A percentile compares a stretch with the other conserved stretches of the same genome.
Conservation (phyloP, 352 stramenopile genomes). For the Phytophthora ramorum region DNA sequence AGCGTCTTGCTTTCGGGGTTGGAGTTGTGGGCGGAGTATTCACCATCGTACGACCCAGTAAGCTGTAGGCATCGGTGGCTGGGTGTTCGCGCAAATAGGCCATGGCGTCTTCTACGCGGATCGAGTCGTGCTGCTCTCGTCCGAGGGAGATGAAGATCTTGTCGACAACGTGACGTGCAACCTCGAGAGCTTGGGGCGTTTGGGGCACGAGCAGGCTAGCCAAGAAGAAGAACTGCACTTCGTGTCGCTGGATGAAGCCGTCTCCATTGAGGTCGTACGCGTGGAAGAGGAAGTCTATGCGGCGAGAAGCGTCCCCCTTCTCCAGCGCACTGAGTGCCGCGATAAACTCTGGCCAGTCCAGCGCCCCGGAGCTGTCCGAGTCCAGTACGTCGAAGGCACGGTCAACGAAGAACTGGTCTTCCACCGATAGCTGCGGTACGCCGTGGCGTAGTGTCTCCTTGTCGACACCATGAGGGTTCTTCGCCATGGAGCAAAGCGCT, state of each 20-base stretch:
- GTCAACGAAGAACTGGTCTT: conserved; percentile 82
- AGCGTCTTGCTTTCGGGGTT: conserved; percentile 1
- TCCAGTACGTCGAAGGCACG: conserved; percentile 75
- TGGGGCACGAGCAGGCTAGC: conserved; percentile 55
- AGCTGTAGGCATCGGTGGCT: conserved; percentile 57
- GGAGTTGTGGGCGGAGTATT: conserved; percentile 30
- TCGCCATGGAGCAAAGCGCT: conserved; percentile 67
- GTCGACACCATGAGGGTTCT: conserved; percentile 55
- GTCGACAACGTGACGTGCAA: conserved; percentile 64
- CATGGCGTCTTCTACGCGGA: conserved; percentile 57
- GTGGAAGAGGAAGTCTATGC: conserved; percentile 74
- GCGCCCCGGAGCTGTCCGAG: conserved; percentile 58
- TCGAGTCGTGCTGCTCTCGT: conserved; percentile 39
- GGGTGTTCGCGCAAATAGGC: conserved; percentile 58
- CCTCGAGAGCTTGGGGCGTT: conserved; percentile 54
- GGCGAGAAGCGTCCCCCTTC: conserved; percentile 57
- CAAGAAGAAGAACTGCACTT: conserved; percentile 71
- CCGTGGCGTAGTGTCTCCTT: conserved; percentile 71
- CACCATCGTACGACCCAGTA: conserved; percentile 78
- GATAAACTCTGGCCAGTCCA: conserved; percentile 83
- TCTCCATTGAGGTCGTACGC: conserved; percentile 80
- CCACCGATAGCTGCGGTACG: conserved; percentile 63
- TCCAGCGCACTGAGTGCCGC: conserved; percentile 71
- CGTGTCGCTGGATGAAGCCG: conserved; percentile 60
- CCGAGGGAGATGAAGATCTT: conserved; percentile 69